Evolutionary conservation across 2,329 filamentous ascomycete genomes (phyloP).

Genomic region (Arthroderma uncinatum): DNA sequence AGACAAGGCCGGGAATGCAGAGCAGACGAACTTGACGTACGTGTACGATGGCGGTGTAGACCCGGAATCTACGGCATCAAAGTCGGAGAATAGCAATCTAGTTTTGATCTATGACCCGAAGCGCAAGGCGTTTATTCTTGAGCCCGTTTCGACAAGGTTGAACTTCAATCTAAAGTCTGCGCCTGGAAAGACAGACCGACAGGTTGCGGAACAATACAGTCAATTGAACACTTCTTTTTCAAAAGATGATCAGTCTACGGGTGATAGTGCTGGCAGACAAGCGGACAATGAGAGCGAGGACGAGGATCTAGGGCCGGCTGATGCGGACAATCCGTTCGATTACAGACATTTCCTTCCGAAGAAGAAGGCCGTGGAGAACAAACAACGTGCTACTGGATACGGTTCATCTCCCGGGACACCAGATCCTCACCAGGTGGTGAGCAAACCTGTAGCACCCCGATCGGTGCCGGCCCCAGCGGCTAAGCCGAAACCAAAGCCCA

Average conservation of each 20-base stretch:
- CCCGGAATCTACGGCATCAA: constrained; percentile 21
- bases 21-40: constrained; percentile 30
- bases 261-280: constrained; percentile 12
- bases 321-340: constrained; percentile 39
- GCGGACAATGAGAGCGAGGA: constrained; percentile 27
- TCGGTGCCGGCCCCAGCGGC: constrained; percentile 22
- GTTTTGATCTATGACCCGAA: constrained; percentile 63
- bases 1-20: constrained; percentile 31
- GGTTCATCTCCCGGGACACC: constrained; percentile 27
- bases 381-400: constrained; percentile 15
- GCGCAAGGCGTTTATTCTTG: constrained; percentile 66
- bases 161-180: constrained; percentile 73
- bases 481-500: constrained; percentile 17
- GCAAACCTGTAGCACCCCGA: constrained; percentile 19
- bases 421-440: constrained; percentile 25
- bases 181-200: constrained; percentile 54
- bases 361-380: constrained; percentile 26
- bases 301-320: constrained; percentile 29
- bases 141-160: constrained; percentile 69
- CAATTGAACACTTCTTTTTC: constrained; percentile 44
- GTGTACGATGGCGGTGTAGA: constrained; percentile 33
- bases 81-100: constrained; percentile 25
- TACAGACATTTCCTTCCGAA: constrained; percentile 40
- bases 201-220: constrained; percentile 54
- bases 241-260: constrained; percentile 24